These are phyloP conservation scores for Baorangia bicolor DNA, from an alignment of 768 basidiomycete genomes.

Conservation along the genomic window DNA sequence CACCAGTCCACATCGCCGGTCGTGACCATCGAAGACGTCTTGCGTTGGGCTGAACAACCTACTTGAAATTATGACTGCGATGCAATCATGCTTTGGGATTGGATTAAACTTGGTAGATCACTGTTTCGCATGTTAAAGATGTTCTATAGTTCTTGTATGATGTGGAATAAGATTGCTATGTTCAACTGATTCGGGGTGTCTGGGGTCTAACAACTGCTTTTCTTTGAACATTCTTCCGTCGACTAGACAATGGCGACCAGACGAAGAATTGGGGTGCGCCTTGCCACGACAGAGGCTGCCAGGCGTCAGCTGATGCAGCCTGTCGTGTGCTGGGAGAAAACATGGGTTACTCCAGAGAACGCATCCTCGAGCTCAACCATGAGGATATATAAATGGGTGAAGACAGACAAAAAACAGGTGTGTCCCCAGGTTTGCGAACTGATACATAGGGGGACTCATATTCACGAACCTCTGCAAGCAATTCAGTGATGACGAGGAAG, in stretches of 20 bases:
- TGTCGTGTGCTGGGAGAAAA: constrained; percentile 84
- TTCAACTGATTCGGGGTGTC: constrained; percentile 8
- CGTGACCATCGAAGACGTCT: constrained; percentile 40
- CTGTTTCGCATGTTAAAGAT: not conserved
- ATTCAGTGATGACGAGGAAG: constrained; percentile 86
- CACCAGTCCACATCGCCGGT: constrained; percentile 8
- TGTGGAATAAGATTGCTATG: not conserved
- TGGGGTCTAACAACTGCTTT: constrained; percentile 14
- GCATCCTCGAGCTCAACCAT: constrained; percentile 55
- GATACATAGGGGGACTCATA: not conserved
- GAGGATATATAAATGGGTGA: constrained; percentile 75
- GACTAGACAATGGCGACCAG: constrained; percentile 58
- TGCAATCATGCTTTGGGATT: not conserved
- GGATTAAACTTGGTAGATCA: not conserved
- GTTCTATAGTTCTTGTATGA: not conserved
- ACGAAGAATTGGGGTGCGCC: constrained; percentile 74
- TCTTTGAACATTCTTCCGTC: not conserved
- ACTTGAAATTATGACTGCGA: constrained; percentile 9
- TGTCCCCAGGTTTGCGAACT: constrained; percentile 16
- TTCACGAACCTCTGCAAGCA: constrained; percentile 47
- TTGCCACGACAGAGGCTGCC: constrained; percentile 76
- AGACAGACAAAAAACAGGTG: constrained; percentile 77
- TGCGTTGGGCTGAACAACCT: constrained; percentile 59
- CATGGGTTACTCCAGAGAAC: constrained; percentile 62
- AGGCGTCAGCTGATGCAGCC: constrained; percentile 86